Evolutionary conservation across 257 asterid species (phyloP), one percentile per base, ranked within the genome.

Genomic region (Capsicum chinense): DNA sequence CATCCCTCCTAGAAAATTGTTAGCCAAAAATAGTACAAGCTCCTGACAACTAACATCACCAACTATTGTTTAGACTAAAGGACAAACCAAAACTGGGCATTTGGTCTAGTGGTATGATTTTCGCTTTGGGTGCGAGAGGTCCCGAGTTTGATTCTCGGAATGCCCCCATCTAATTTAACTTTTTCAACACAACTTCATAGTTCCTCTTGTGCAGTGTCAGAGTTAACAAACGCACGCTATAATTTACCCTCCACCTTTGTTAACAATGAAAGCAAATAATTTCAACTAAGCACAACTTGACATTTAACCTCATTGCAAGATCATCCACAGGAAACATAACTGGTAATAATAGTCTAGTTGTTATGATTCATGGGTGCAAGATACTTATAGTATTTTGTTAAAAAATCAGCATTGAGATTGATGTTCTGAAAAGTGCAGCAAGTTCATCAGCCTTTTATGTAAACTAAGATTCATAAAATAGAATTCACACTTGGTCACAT

Each of bases 21-120:
- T 8, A 26, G 8, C 56, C 8, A 10, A 50, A 7, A 7, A 50
- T 50, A 9, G 11, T 50, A 50, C 12, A 50, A 50, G 56, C 12
- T 50, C 56, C 12, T 7, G 12, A 50, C 12, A 50, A 50, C 33
- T 26, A 26, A 26, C 33, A 26, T 26, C 33, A 26, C 33, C 33
- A 26, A 26, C 33, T 26, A 26, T 26, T 26, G 33, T 26, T 26
- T 26, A 26, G 33, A 26, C 33, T 26, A 26, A 26, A 1, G 16
- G 44, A 26, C 44, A 17, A 64, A 64, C 44, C 26, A 64, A 4
- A 21, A 64, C 44, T 26, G 70, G 70, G 70, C 70, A 64, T 64
- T 64, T 64, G 98, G 97, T 92, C 94, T 92, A 91, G 95, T 90
- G 97, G 94, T 89, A 94, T 91, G 97, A 94, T 92, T 93, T 96